A percentile compares a stretch with the other conserved stretches of the same genome.
phyloP scores from a whole-genome alignment of 768 basidiomycete species.

The Termitomyces sp. region DNA sequence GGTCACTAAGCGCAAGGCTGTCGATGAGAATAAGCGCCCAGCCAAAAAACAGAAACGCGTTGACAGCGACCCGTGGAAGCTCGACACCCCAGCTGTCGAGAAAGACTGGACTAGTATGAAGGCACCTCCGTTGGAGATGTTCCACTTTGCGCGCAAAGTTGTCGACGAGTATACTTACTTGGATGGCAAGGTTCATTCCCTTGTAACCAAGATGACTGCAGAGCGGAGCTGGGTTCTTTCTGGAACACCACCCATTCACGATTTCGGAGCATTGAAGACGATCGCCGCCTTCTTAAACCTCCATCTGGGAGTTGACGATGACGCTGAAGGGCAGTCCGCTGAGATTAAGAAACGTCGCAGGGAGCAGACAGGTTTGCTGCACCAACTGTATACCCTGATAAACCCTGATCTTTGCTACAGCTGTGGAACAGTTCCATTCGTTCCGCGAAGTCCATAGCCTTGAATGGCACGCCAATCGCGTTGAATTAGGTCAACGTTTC shows the following conservation, averaged over 20 bases:
- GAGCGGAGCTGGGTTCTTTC: conserved; percentile 94
- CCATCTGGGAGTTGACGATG: conserved; percentile 92
- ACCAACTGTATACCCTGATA: conserved; percentile 8
- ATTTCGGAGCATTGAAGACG: conserved; percentile 87
- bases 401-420: conserved; percentile 34
- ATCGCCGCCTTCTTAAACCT: conserved; percentile 85
- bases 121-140: conserved; percentile 86
- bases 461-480: conserved; percentile 90
- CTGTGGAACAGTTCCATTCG: conserved; percentile 91
- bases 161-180: conserved; percentile 96
- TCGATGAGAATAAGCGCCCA: conserved; percentile 35
- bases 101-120: conserved; percentile 78
- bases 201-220: conserved; percentile 74
- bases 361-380: conserved; percentile 72
- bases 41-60: conserved; percentile 56
- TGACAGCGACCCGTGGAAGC: conserved; percentile 77
- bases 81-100: conserved; percentile 56
- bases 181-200: conserved; percentile 71
- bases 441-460: conserved; percentile 92
- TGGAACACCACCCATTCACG: conserved; percentile 90
- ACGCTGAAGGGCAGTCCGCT: conserved; percentile 72
- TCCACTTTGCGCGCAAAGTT: conserved; percentile 85
- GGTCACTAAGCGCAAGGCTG: conserved; percentile 36
- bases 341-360: conserved; percentile 77
- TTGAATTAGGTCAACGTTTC: conserved; percentile 79